Conservation (phyloP, 2,329 filamentous ascomycete species). For the Alternaria postmessia region DNA sequence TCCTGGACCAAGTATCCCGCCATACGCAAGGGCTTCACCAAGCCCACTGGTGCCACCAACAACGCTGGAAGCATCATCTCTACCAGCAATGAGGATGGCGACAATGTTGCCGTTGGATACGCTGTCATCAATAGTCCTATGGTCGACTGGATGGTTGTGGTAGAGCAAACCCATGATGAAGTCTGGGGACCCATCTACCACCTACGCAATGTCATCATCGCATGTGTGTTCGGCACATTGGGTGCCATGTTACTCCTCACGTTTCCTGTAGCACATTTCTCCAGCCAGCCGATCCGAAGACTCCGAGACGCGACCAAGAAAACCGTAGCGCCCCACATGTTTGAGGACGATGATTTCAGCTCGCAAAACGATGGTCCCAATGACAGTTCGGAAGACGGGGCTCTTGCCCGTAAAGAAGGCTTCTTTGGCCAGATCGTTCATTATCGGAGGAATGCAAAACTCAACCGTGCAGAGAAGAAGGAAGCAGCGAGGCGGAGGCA, state of each 20-base stretch:
- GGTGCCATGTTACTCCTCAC: constrained; percentile 76
- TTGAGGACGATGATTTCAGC: constrained; percentile 54
- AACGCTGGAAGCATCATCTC: constrained; percentile 74
- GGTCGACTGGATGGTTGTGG: constrained; percentile 82
- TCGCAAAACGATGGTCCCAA: constrained; percentile 50
- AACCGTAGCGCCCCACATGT: constrained; percentile 72
- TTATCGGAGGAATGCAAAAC: constrained; percentile 45
- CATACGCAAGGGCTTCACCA: constrained; percentile 67
- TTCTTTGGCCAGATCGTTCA: constrained; percentile 52
- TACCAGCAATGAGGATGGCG: constrained; percentile 75
- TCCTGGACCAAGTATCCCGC: constrained; percentile 69
- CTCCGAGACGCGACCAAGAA: constrained; percentile 78
- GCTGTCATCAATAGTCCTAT: constrained; percentile 72
- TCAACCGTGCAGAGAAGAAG: constrained; percentile 46
- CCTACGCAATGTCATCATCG: constrained; percentile 81
- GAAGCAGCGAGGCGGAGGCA: constrained; percentile 58
- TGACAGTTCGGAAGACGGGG: constrained; percentile 59
- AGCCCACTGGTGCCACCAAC: constrained; percentile 59
- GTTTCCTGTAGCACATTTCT: constrained; percentile 81
- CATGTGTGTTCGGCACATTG: constrained; percentile 83
- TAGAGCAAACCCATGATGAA: constrained; percentile 78
- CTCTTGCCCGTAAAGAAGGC: constrained; percentile 57
- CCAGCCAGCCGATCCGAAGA: constrained; percentile 79
- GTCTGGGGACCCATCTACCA: constrained; percentile 78
- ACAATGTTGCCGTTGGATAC: constrained; percentile 79